These are phyloP conservation scores for Phaeoacremonium minimum DNA, from an alignment of 2,329 filamentous ascomycete species.

Conservation along the genomic window DNA sequence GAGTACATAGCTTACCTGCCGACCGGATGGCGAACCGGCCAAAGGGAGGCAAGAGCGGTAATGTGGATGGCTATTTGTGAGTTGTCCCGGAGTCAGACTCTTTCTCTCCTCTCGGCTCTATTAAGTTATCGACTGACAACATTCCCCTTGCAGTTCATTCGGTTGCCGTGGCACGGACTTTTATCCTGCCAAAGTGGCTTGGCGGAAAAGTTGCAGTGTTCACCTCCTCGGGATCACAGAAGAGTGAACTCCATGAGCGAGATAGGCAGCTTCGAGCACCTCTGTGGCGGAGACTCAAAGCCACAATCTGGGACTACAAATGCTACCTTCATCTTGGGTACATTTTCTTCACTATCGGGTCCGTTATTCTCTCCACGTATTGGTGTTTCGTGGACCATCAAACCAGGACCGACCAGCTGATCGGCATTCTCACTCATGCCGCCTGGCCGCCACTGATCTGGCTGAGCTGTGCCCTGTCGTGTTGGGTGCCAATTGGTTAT, in stretches of 20 bases:
- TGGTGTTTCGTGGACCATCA: slow-evolving; percentile 35
- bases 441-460: slow-evolving; percentile 60
- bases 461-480: slow-evolving; percentile 47
- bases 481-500: slow-evolving; percentile 58
- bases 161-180: background rate
- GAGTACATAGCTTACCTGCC: slow-evolving; percentile 2
- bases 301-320: slow-evolving; percentile 52
- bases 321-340: slow-evolving; percentile 50
- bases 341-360: slow-evolving; percentile 39
- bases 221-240: slow-evolving; percentile 2
- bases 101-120: too few species aligned
- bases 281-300: slow-evolving; percentile 48
- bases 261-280: slow-evolving; percentile 45
- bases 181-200: slow-evolving; percentile 1
- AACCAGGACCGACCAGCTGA: slow-evolving; percentile 28
- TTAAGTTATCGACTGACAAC: too few species aligned
- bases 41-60: slow-evolving; percentile 1
- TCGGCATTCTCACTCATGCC: slow-evolving; percentile 53
- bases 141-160: slow-evolving; percentile 1
- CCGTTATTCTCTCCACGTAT: slow-evolving; percentile 8
- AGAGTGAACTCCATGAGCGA: slow-evolving; percentile 48
- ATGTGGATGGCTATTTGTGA: slow-evolving; percentile 3
- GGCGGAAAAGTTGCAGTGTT: slow-evolving; percentile 3
- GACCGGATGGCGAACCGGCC: background rate
- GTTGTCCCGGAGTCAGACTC: too few species aligned